These are phyloP conservation scores for Musa acuminata DNA, from an alignment of 176 grass and related monocot species.

Conservation along the genomic window DNA sequence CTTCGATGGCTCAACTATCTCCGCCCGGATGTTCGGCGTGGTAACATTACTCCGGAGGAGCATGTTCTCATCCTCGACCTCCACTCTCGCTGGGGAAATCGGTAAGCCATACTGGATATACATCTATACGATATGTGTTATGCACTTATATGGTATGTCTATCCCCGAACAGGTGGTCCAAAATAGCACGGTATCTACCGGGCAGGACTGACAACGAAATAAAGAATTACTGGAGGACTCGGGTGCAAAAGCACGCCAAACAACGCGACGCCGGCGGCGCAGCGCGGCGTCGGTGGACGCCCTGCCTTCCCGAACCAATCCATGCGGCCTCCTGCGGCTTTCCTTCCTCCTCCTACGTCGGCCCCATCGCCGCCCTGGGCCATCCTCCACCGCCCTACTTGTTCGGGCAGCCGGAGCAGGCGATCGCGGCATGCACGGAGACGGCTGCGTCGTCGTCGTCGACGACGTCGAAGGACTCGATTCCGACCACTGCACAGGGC, in stretches of 20 bases:
- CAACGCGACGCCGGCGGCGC: background rate
- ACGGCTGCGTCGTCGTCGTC: background rate
- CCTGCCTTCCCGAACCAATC: background rate
- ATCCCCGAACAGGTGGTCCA: background rate
- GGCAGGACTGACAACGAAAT: conserved; percentile 12
- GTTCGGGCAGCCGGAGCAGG: background rate
- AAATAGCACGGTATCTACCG: background rate
- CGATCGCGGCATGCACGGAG: background rate
- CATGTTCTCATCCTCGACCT: conserved; percentile 89
- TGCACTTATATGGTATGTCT: background rate
- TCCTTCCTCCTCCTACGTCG: no score
- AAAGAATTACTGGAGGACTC: conserved; percentile 12
- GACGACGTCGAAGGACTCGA: background rate
- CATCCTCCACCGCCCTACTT: background rate
- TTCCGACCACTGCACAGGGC: background rate
- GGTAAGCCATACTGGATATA: conserved; percentile 9
- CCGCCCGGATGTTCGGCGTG: conserved; percentile 80
- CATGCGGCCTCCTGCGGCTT: background rate
- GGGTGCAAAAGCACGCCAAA: conserved; percentile 12
- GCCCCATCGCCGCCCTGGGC: background rate
- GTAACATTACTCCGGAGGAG: conserved; percentile 93
- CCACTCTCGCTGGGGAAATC: conserved; percentile 87
- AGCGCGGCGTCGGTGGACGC: background rate
- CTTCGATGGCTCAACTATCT: conserved; percentile 98
- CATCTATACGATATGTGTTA: no score